A percentile compares a stretch with the other conserved stretches of the same genome.
Evolutionary conservation across 352 stramenopile genomes (phyloP).

Genomic region (Phytopythium delawarense): DNA sequence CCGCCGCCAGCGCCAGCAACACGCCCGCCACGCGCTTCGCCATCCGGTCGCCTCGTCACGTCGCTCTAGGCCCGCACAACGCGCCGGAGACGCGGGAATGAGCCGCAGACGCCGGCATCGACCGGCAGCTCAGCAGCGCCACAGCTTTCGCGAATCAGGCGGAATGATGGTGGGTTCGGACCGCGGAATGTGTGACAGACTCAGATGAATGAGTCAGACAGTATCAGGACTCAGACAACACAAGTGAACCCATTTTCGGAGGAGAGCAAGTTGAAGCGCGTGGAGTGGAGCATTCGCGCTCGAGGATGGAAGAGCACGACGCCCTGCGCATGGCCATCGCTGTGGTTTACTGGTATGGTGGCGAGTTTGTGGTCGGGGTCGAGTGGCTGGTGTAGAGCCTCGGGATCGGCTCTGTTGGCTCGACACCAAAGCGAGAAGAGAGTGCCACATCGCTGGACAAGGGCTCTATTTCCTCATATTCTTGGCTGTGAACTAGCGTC

Average conservation of each 20-base stretch:
- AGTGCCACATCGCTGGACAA: not conserved
- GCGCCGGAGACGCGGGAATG: not conserved
- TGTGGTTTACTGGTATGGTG: no score
- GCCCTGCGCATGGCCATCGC: no score
- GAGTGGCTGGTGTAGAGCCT: not conserved
- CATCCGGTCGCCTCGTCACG: not conserved
- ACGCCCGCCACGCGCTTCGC: not conserved
- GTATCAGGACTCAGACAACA: not conserved
- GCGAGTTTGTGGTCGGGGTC: no score
- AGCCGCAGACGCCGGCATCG: not conserved
- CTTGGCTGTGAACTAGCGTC: not conserved
- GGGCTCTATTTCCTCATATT: not conserved
- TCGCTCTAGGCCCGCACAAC: not conserved
- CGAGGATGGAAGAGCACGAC: no score
- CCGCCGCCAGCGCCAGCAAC: slow-evolving; percentile 4
- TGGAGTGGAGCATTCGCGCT: no score
- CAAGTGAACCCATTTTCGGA: not conserved
- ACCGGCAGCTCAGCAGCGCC: not conserved
- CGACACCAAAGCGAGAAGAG: not conserved
- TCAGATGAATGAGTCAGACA: not conserved
- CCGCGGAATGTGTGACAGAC: not conserved
- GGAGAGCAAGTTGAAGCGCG: not conserved
- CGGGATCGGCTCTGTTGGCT: not conserved
- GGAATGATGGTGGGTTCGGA: slow-evolving; percentile 5
- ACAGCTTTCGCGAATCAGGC: not conserved